Percentiles rank a stretch among this genome's conserved stretches.
phyloP scores from a whole-genome alignment of 1,139 yeast genomes.

The Zygoascus hellenicus region DNA sequence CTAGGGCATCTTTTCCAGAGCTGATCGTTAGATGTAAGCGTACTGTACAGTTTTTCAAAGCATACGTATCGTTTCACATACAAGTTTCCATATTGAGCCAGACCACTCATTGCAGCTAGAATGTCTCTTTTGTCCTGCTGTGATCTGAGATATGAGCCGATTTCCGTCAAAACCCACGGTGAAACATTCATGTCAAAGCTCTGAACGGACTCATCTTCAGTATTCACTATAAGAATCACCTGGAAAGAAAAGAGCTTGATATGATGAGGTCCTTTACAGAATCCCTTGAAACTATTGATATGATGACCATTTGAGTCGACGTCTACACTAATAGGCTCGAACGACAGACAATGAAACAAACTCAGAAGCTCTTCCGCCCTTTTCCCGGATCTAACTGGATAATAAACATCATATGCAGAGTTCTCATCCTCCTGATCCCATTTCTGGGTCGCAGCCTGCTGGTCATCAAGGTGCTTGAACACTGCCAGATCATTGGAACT shows the following conservation, averaged over 20 bases:
- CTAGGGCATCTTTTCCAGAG: constrained; percentile 20
- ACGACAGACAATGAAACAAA: constrained; percentile 20
- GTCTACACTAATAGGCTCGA: constrained; percentile 12
- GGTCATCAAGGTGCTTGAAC: neutral
- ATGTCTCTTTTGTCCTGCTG: constrained; percentile 17
- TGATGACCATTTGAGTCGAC: constrained; percentile 14
- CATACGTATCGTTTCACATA: constrained; percentile 17
- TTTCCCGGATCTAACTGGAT: constrained; percentile 13
- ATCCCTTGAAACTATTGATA: constrained; percentile 17
- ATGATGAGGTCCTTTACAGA: constrained; percentile 11
- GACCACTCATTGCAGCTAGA: constrained; percentile 21
- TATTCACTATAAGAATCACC: constrained; percentile 15
- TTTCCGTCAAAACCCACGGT: constrained; percentile 21
- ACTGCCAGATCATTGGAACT: constrained; percentile 10
- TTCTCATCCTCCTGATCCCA: constrained; percentile 8
- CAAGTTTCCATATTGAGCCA: constrained; percentile 23
- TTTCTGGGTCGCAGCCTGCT: constrained; percentile 6
- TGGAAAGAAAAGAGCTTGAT: constrained; percentile 16
- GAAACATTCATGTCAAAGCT: constrained; percentile 15
- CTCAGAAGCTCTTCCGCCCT: constrained; percentile 12
- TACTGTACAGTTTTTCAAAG: constrained; percentile 17
- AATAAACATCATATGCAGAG: constrained; percentile 11
- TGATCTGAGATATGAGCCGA: constrained; percentile 16
- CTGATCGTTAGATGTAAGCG: constrained; percentile 12
- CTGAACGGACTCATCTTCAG: constrained; percentile 14